Conservation (phyloP, 2,329 filamentous ascomycete genomes). For the Cladophialophora yegresii region DNA sequence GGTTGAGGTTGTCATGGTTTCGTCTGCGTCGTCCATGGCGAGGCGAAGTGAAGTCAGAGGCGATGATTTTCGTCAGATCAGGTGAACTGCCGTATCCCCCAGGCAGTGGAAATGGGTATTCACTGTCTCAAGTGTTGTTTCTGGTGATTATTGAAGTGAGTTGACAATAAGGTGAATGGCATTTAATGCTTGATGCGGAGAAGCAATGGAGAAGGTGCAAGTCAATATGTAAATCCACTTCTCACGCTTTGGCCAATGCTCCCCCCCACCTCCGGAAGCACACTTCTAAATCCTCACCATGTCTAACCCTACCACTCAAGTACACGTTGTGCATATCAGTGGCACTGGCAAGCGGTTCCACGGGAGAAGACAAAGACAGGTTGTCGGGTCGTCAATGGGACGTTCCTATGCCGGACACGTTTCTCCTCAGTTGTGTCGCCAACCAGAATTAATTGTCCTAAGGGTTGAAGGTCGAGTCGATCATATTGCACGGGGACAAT, state of each 20-base stretch:
- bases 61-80: too few relatives aligned
- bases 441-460: conserved; percentile 10
- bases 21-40: conserved; percentile 32
- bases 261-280: too few relatives aligned
- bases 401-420: conserved; percentile 17
- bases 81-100: too few relatives aligned
- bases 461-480: conserved; percentile 27
- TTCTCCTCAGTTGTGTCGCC: conserved; percentile 15
- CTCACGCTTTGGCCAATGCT: too few relatives aligned
- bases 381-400: conserved; percentile 21
- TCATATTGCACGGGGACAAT: conserved; percentile 16
- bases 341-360: conserved; percentile 13
- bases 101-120: too few relatives aligned
- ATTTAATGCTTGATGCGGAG: too few relatives aligned
- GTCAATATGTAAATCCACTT: too few relatives aligned
- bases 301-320: conserved; percentile 9
- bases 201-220: too few relatives aligned
- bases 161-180: too few relatives aligned
- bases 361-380: conserved; percentile 18
- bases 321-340: conserved; percentile 4
- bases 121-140: too few relatives aligned
- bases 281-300: too few relatives aligned
- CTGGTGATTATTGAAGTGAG: too few relatives aligned
- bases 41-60: background rate
- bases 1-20: conserved; percentile 36